A percentile compares a stretch with the other conserved stretches of the same genome.
Conservation (phyloP, 2,329 filamentous ascomycete species). For the Byssothecium circinans region DNA sequence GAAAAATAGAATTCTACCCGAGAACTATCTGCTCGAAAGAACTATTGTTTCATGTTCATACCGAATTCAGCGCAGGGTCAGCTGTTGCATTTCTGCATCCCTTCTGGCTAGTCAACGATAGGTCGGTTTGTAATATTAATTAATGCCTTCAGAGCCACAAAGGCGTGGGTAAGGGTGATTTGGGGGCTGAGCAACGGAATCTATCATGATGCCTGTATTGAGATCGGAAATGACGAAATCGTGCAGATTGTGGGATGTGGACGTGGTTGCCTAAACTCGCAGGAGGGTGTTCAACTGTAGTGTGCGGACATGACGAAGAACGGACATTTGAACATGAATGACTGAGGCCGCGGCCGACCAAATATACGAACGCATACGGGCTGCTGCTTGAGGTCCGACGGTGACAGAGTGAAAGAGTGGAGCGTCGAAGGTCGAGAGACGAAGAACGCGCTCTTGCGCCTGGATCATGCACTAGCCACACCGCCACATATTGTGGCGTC, state of each 20-base stretch:
- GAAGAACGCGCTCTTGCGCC: not conserved
- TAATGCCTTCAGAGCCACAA: too few species aligned
- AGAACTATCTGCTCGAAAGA: not conserved
- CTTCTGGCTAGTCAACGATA: not conserved
- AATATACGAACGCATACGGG: not conserved
- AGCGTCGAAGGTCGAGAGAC: too few species aligned
- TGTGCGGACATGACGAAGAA: not conserved
- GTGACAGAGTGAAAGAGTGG: too few species aligned
- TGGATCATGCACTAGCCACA: not conserved
- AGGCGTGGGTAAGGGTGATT: not conserved
- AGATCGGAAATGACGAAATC: not conserved
- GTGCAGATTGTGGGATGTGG: not conserved
- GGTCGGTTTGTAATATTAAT: not conserved
- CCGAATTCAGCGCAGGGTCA: not conserved
- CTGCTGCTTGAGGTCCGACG: too few species aligned
- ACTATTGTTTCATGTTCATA: conserved; percentile 2
- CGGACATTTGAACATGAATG: not conserved
- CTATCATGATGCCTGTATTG: not conserved
- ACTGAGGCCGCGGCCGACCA: not conserved
- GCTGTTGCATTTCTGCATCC: not conserved
- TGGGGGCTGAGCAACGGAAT: not conserved
- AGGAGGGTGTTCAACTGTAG: not conserved
- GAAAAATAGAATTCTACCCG: not conserved
- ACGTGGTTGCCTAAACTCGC: not conserved
- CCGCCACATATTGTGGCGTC: not conserved